These are phyloP conservation scores for Coemansia sp. DNA, from an alignment of 192 early-diverging fungal genomes.

Conservation along the genomic window DNA sequence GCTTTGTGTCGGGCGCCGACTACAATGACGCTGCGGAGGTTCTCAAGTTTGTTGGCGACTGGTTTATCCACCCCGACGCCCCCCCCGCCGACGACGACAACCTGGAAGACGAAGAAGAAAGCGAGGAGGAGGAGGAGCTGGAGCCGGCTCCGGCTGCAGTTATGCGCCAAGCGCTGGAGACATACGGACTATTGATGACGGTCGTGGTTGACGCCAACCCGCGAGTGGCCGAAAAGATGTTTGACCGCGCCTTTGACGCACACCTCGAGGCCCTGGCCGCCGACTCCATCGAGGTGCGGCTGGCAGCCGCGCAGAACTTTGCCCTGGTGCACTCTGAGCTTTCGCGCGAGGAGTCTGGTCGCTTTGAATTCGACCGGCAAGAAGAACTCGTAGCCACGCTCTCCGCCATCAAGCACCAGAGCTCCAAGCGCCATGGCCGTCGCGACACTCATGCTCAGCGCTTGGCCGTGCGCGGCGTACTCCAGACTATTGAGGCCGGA, in stretches of 20 bases:
- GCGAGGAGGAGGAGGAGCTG: background rate
- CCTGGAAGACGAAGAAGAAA: background rate
- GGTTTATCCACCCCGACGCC: constrained; percentile 9
- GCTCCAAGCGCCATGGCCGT: constrained; percentile 59
- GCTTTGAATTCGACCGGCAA: constrained; percentile 59
- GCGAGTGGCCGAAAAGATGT: constrained; percentile 31
- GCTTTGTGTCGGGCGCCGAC: constrained; percentile 42
- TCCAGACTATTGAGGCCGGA: constrained; percentile 61
- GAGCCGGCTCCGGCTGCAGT: background rate
- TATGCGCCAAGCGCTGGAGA: constrained; percentile 32
- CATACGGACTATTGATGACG: constrained; percentile 39
- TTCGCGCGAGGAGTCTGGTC: background rate
- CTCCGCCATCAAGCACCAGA: constrained; percentile 60
- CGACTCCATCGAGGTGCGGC: constrained; percentile 61
- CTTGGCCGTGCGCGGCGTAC: constrained; percentile 66
- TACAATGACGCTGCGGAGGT: constrained; percentile 34
- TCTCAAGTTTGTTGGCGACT: constrained; percentile 15
- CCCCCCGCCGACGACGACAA: background rate
- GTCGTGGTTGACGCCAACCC: constrained; percentile 23
- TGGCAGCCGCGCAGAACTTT: constrained; percentile 74
- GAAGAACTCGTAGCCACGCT: constrained; percentile 62
- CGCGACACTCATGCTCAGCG: constrained; percentile 62
- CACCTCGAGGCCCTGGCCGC: constrained; percentile 62
- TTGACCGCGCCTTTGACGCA: constrained; percentile 24
- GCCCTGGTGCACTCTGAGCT: constrained; percentile 69